Conservation (phyloP, 73 alveolate genomes). For the Paraurostyla sp. region DNA sequence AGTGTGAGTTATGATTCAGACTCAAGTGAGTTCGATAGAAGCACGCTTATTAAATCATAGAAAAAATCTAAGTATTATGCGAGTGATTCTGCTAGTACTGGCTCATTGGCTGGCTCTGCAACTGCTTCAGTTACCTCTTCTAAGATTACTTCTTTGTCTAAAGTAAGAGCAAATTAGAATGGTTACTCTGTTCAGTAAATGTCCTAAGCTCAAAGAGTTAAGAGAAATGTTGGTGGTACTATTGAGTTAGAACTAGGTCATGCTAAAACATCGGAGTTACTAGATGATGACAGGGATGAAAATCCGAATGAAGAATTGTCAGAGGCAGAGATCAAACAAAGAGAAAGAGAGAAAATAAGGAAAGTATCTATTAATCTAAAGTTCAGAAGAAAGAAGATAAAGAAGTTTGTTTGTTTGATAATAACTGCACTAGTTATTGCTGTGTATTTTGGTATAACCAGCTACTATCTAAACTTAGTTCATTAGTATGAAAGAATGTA, state of each 20-base stretch:
- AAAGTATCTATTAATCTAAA: not conserved
- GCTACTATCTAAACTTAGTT: conserved; percentile 31
- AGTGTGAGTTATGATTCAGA: not conserved
- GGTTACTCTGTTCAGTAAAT: not conserved
- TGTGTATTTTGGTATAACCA: conserved; percentile 47
- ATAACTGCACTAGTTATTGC: conserved; percentile 14
- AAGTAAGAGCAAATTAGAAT: conserved; percentile 15
- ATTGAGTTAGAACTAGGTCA: conserved; percentile 37
- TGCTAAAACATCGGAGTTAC: conserved; percentile 55
- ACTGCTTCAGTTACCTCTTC: conserved; percentile 42
- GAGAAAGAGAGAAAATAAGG: conserved; percentile 37
- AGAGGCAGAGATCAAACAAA: conserved; percentile 10
- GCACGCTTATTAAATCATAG: not conserved
- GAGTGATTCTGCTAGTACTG: conserved; percentile 28
- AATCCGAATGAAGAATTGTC: not conserved
- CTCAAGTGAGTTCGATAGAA: conserved; percentile 22
- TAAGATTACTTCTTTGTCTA: conserved; percentile 5
- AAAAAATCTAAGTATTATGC: not conserved
- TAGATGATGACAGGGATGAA: conserved; percentile 47
- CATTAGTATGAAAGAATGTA: conserved; percentile 57
- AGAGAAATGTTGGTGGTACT: conserved; percentile 37
- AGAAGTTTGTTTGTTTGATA: conserved; percentile 7
- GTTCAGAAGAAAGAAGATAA: conserved; percentile 35
- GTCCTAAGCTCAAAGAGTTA: not conserved
- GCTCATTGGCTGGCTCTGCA: not conserved